Conservation (phyloP, 768 basidiomycete species). For the Strobilomyces dryophilus region DNA sequence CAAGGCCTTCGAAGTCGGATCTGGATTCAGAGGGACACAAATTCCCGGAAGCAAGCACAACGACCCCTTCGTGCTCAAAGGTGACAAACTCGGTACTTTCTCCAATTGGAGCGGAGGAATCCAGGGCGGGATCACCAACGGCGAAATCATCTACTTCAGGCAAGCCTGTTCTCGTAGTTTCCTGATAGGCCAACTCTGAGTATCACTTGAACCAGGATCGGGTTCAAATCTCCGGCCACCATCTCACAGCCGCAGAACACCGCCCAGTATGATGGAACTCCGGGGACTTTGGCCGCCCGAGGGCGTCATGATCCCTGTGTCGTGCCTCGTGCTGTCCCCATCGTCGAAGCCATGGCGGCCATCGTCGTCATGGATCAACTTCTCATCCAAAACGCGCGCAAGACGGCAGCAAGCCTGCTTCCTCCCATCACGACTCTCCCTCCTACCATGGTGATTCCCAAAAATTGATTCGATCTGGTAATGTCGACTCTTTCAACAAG, state of each 20-base stretch:
- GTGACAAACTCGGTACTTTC: constrained; percentile 74
- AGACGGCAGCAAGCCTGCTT: constrained; percentile 68
- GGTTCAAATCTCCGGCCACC: constrained; percentile 98
- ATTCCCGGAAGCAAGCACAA: constrained; percentile 93
- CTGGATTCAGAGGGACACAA: constrained; percentile 92
- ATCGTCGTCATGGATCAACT: constrained; percentile 94
- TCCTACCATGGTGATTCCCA: constrained; percentile 81
- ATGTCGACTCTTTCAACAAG: constrained; percentile 1
- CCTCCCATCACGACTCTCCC: constrained; percentile 87
- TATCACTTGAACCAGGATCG: constrained; percentile 55
- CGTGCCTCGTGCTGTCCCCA: constrained; percentile 94
- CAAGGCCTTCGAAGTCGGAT: constrained; percentile 97
- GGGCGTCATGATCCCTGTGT: constrained; percentile 98
- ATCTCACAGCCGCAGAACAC: constrained; percentile 91
- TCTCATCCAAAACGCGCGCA: constrained; percentile 83
- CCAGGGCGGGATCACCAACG: constrained; percentile 97
- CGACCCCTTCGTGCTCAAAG: constrained; percentile 71
- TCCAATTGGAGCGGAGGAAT: constrained; percentile 98
- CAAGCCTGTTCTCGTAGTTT: constrained; percentile 29
- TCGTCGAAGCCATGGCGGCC: constrained; percentile 97
- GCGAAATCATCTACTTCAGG: constrained; percentile 98
- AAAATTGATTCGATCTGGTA: constrained; percentile 12
- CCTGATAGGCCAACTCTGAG: constrained; percentile 5
- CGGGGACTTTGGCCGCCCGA: constrained; percentile 82
- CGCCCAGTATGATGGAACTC: constrained; percentile 89